Conservation (phyloP, 306 rosid species). For the Citrullus colocynthis region DNA sequence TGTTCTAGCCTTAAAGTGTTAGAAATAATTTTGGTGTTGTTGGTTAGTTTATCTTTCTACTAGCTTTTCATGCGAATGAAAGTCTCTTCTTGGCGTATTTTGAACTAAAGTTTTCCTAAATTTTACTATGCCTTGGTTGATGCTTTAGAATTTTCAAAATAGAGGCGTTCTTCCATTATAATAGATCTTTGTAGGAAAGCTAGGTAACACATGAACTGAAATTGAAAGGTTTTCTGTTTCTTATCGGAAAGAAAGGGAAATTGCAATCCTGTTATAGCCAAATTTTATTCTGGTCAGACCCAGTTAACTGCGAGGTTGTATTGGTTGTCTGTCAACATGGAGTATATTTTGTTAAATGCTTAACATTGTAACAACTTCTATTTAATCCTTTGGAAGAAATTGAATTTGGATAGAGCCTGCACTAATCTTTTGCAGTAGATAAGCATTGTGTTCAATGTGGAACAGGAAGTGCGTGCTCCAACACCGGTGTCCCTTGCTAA, state of each 20-base stretch:
- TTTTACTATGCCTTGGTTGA: background rate
- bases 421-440: background rate
- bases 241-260: background rate
- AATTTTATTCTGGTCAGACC: background rate
- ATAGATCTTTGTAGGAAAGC: background rate
- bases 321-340: background rate
- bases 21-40: background rate
- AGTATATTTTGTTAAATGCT: background rate
- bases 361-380: background rate
- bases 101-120: background rate
- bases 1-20: background rate
- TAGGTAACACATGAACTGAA: background rate
- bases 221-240: background rate
- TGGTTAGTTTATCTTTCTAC: background rate
- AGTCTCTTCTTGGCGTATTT: background rate
- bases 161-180: background rate
- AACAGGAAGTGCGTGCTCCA: conserved; percentile 36
- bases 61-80: background rate
- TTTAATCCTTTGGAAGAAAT: background rate
- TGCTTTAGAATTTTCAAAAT: background rate
- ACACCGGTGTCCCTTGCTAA: conserved; percentile 25
- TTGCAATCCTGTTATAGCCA: background rate
- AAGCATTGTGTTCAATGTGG: conserved; percentile 1
- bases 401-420: background rate
- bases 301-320: background rate